These are phyloP conservation scores for Gossypioides kirkii DNA, from an alignment of 345 rosid genomes.

Conservation along the genomic window DNA sequence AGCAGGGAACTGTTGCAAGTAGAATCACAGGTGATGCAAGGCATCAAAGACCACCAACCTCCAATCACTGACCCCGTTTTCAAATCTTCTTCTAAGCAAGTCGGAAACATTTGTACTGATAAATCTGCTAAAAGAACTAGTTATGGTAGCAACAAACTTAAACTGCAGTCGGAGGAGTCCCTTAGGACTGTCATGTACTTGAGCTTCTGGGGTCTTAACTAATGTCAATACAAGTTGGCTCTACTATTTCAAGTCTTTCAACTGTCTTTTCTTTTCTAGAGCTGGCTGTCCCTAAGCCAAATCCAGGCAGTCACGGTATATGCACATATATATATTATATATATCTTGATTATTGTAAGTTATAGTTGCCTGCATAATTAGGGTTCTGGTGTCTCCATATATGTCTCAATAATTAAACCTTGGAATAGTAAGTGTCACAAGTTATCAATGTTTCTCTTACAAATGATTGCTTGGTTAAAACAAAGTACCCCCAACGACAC, in stretches of 20 bases:
- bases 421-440: too few relatives aligned
- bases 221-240: background rate
- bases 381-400: background rate
- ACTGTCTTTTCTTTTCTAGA: background rate
- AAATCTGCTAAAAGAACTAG: background rate
- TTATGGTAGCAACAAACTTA: background rate
- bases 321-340: background rate
- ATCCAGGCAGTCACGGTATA: background rate
- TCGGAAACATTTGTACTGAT: background rate
- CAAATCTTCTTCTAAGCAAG: conserved; percentile 23
- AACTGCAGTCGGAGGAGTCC: conserved; percentile 31
- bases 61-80: conserved; percentile 6
- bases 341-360: background rate
- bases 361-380: background rate
- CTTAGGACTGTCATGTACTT: conserved; percentile 41
- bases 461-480: too few relatives aligned
- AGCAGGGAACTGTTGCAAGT: conserved; percentile 25
- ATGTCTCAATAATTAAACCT: too few relatives aligned
- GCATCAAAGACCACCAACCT: conserved; percentile 16
- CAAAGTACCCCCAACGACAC: too few relatives aligned
- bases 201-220: conserved; percentile 42
- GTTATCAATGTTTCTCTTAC: background rate
- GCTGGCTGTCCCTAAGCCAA: background rate
- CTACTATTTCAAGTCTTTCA: background rate
- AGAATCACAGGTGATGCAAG: conserved; percentile 20